Base-by-base conservation (phyloP, 768 basidiomycete genomes). In the Tulasnella calospora region DNA sequence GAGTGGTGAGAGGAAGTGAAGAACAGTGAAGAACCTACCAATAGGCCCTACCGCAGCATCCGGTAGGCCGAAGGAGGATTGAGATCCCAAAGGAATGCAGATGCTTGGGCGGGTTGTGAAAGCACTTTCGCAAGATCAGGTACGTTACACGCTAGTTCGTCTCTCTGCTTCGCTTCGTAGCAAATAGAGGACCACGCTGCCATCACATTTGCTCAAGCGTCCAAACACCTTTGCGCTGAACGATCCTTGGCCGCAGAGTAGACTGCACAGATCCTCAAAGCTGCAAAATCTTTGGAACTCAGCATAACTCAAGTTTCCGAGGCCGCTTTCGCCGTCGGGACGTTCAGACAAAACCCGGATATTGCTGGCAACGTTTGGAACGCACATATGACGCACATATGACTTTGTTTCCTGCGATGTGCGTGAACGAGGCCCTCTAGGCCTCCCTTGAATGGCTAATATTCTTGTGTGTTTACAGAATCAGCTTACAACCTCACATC, bases 241-340 rank as follows among this genome's bases (percentile, higher is more conserved):
- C 44, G 55, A 41, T 35, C 15, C 4, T 17, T 76, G 27, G 23
- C 3, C 17, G 30, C 30, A 57, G 75, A 55, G 40, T 12, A 27
- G 30, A 61, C 75, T 6, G n/a, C 15, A 7, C 47, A 67, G 57
- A 17, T 76, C 35, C 27, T 76, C 75, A 55, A 55, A 57, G 47
- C 41, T 4, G 40, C 57, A 6, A 55, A 67, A 9, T 30, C n/a
- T n/a, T 38, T 61, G 23, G 57, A 47, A 38, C 51, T 76, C 69
- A 33, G 41, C n/a, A 67, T 76, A 10, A 76, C 75, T n/a, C 75
- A 76, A 47, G 41, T 76, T 0, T 30, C 71, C 75, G 55, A 76
- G n/a, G 75, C 75, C 15, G 69, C 75, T 19, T 76, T 76, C n/a
- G 57, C 57, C n/a, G n/a, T 76, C 19, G 75, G 41, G 10, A 76